Percentiles rank a stretch among this genome's conserved stretches.
Evolutionary conservation across 2,329 filamentous ascomycete species (phyloP).

Genomic region (Phaeoacremonium minimum): DNA sequence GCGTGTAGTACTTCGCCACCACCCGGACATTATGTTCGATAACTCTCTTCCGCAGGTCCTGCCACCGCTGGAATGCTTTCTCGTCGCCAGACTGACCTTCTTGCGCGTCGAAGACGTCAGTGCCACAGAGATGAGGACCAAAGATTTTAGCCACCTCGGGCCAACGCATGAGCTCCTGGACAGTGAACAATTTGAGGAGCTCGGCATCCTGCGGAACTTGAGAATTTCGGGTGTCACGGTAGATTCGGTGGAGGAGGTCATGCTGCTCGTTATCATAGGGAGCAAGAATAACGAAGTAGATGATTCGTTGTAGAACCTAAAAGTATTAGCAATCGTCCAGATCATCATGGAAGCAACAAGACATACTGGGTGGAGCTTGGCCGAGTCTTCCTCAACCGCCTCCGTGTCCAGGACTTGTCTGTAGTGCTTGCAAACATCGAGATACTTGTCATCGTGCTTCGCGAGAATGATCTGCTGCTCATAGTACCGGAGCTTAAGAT

Average conservation of each 20-base stretch:
- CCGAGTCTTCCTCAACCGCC: slow-evolving; percentile 84
- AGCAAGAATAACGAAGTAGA: slow-evolving; percentile 95
- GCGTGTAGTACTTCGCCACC: slow-evolving; percentile 97
- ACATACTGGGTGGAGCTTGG: slow-evolving; percentile 79
- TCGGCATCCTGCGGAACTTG: slow-evolving; percentile 76
- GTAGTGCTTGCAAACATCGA: slow-evolving; percentile 98
- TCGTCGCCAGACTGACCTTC: slow-evolving; percentile 64
- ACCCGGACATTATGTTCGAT: slow-evolving; percentile 99
- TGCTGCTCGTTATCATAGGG: slow-evolving; percentile 99
- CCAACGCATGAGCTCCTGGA: slow-evolving; percentile 97
- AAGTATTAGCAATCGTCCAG: not conserved
- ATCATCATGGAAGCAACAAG: not conserved
- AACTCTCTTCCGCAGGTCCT: slow-evolving; percentile 93
- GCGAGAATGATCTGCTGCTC: slow-evolving; percentile 94
- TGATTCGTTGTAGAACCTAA: slow-evolving; percentile 57
- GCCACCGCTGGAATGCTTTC: slow-evolving; percentile 83
- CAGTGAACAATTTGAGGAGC: slow-evolving; percentile 89
- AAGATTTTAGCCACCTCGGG: slow-evolving; percentile 87
- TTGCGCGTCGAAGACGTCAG: slow-evolving; percentile 80
- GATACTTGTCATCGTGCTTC: slow-evolving; percentile 96
- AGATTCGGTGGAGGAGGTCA: slow-evolving; percentile 90
- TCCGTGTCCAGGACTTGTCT: slow-evolving; percentile 94
- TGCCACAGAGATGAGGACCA: slow-evolving; percentile 79
- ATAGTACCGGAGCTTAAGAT: slow-evolving; percentile 91
- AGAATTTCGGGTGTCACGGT: slow-evolving; percentile 76